Evolutionary conservation across 768 basidiomycete species (phyloP).

Genomic region (Xanthoconium stramineum): DNA sequence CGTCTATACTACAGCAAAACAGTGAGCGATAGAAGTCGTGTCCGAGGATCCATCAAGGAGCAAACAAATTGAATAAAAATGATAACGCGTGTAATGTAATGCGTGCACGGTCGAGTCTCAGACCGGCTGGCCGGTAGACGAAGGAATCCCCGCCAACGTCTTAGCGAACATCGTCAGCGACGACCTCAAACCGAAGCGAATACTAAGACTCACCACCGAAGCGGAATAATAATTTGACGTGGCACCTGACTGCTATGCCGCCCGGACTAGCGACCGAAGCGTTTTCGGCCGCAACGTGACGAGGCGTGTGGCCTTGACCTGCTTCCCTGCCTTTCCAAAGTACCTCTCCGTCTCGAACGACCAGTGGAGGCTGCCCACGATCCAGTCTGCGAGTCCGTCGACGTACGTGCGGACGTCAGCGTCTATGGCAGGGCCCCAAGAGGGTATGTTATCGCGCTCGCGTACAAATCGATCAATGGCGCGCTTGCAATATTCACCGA

Average conservation of each 20-base stretch:
- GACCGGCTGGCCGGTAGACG: too few relatives aligned
- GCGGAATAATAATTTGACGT: background rate
- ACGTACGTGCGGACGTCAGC: slow-evolving; percentile 60
- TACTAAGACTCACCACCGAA: too few relatives aligned
- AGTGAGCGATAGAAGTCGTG: too few relatives aligned
- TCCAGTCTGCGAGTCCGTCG: slow-evolving; percentile 70
- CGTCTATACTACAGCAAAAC: too few relatives aligned
- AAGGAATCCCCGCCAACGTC: too few relatives aligned
- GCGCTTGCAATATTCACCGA: slow-evolving; percentile 70
- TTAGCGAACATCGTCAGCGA: too few relatives aligned
- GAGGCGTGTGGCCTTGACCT: slow-evolving; percentile 53
- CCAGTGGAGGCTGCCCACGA: slow-evolving; percentile 74
- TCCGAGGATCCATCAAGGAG: too few relatives aligned
- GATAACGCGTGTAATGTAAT: too few relatives aligned
- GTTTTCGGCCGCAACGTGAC: slow-evolving; percentile 51
- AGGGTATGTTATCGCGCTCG: slow-evolving; percentile 50
- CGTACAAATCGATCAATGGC: slow-evolving; percentile 69
- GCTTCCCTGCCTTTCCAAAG: slow-evolving; percentile 56
- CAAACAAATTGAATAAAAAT: too few relatives aligned
- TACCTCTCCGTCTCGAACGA: slow-evolving; percentile 72
- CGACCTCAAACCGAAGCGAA: too few relatives aligned
- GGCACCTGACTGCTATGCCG: background rate
- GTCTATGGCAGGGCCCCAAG: slow-evolving; percentile 69
- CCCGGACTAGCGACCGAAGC: background rate
- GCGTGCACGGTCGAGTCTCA: too few relatives aligned